These are phyloP conservation scores for Starmera quercuum DNA, from an alignment of 805 yeast genomes.

Conservation along the genomic window DNA sequence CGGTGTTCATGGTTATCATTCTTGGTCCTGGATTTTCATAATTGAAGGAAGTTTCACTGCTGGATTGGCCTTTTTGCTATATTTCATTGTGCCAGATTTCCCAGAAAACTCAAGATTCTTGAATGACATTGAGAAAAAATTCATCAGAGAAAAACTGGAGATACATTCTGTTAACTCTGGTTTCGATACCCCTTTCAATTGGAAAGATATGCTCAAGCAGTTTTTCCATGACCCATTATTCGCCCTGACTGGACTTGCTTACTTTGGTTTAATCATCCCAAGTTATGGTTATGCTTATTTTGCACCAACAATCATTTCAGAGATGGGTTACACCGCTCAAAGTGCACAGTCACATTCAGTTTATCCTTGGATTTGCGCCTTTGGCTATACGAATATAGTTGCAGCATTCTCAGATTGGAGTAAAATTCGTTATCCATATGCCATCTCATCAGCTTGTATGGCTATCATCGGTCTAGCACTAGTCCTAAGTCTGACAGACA, in stretches of 20 bases:
- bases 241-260: slow-evolving; percentile 24
- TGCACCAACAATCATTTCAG: slow-evolving; percentile 30
- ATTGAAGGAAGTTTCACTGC: slow-evolving; percentile 41
- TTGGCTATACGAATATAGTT: slow-evolving; percentile 54
- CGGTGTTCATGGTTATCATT: slow-evolving; percentile 36
- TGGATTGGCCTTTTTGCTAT: slow-evolving; percentile 29
- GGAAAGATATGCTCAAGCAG: slow-evolving; percentile 25
- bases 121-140: slow-evolving; percentile 29
- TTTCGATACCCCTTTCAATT: slow-evolving; percentile 24
- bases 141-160: slow-evolving; percentile 28
- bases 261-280: slow-evolving; percentile 31
- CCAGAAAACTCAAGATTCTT: slow-evolving; percentile 34
- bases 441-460: slow-evolving; percentile 24
- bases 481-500: slow-evolving; percentile 26
- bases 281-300: slow-evolving; percentile 39
- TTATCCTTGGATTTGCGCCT: slow-evolving; percentile 78
- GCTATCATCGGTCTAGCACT: slow-evolving; percentile 26
- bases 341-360: slow-evolving; percentile 75
- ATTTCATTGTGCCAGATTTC: slow-evolving; percentile 35
- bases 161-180: slow-evolving; percentile 30
- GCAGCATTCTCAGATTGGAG: slow-evolving; percentile 56
- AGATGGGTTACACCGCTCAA: slow-evolving; percentile 50
- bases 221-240: slow-evolving; percentile 54
- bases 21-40: slow-evolving; percentile 46
- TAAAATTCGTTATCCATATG: slow-evolving; percentile 37